Evolutionary conservation across 2,329 filamentous ascomycete genomes (phyloP).

Genomic region (Coniochaeta prunicola): DNA sequence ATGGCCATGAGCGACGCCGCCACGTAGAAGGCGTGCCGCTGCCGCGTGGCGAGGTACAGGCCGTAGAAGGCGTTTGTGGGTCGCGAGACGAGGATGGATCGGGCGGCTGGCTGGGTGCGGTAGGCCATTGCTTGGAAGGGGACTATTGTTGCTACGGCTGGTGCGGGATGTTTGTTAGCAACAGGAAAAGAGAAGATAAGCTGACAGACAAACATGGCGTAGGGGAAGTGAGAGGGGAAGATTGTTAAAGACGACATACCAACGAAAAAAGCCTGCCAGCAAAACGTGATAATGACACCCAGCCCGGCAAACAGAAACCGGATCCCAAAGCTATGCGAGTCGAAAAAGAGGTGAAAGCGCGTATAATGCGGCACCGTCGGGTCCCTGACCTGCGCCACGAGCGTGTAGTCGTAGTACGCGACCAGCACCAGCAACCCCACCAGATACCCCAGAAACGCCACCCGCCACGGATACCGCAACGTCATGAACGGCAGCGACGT

Average conservation of each 20-base stretch:
- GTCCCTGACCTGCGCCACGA: conserved; percentile 7
- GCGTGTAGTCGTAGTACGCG: conserved; percentile 28
- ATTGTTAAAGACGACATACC: conserved; percentile 19
- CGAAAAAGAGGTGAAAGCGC: conserved; percentile 25
- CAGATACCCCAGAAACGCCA: conserved; percentile 23
- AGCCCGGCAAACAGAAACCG: conserved; percentile 33
- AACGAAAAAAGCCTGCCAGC: conserved; percentile 32
- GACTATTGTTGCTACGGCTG: conserved; percentile 36
- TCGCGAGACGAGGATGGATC: conserved; percentile 29
- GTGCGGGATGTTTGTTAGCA: not conserved
- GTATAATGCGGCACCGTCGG: not conserved
- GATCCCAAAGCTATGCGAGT: conserved; percentile 32
- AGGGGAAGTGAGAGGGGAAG: not conserved
- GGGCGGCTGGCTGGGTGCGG: conserved; percentile 21
- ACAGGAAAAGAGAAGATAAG: conserved; percentile 1
- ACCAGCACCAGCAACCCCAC: conserved; percentile 26
- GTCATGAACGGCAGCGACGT: conserved; percentile 24
- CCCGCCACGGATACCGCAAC: conserved; percentile 25
- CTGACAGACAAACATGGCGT: not conserved
- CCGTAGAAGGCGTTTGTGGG: conserved; percentile 39
- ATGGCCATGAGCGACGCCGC: conserved; percentile 33
- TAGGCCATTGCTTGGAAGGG: conserved; percentile 34
- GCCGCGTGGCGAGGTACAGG: conserved; percentile 24
- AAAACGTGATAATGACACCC: conserved; percentile 31
- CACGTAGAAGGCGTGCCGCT: conserved; percentile 30